phyloP scores from a whole-genome alignment of 768 basidiomycete genomes.

The Pluteus cervinus region DNA sequence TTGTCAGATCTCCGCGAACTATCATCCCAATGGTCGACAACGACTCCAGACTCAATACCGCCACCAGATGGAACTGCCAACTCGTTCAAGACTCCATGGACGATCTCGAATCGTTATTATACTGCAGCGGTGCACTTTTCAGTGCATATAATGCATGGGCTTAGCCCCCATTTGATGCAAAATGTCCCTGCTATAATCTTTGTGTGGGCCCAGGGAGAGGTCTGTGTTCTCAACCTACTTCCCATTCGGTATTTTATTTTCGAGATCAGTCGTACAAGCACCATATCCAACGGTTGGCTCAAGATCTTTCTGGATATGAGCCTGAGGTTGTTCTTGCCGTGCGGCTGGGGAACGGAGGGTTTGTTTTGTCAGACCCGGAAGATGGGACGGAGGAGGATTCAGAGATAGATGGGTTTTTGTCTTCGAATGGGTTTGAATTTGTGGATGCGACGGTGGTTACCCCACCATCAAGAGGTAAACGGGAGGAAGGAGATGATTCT shows the following conservation, averaged over 20 bases:
- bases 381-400: constrained; percentile 35
- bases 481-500: constrained; percentile 7
- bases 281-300: constrained; percentile 43
- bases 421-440: constrained; percentile 72
- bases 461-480: not conserved
- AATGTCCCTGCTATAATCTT: constrained; percentile 68
- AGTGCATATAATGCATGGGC: constrained; percentile 37
- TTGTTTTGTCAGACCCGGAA: constrained; percentile 7
- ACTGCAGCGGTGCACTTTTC: constrained; percentile 70
- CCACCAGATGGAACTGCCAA: too few relatives aligned
- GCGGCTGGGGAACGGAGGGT: constrained; percentile 28
- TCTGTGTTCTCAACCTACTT: too few relatives aligned
- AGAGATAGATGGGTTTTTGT: constrained; percentile 60
- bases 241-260: too few relatives aligned
- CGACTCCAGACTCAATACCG: too few relatives aligned
- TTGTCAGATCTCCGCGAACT: constrained; percentile 9
- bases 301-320: constrained; percentile 42
- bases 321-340: constrained; percentile 74
- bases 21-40: too few relatives aligned
- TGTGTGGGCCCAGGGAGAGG: constrained; percentile 66
- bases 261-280: constrained; percentile 62
- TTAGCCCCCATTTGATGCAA: constrained; percentile 32
- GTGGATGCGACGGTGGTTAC: constrained; percentile 44
- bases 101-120: constrained; percentile 78
- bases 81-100: constrained; percentile 53